Conservation (phyloP, 2,329 filamentous ascomycete species). For the Arthroderma sp. region DNA sequence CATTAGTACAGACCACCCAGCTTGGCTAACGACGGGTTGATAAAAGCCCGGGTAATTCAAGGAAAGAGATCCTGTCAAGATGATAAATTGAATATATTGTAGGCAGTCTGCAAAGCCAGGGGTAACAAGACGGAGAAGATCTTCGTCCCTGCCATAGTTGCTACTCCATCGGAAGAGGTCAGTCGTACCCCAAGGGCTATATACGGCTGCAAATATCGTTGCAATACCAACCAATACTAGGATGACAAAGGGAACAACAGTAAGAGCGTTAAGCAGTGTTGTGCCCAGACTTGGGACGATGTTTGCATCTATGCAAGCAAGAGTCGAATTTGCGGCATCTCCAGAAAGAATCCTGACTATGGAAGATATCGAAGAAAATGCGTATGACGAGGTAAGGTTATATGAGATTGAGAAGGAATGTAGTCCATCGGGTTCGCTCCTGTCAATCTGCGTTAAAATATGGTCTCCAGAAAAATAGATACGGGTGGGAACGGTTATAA, state of each 20-base stretch:
- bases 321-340: slow-evolving; percentile 45
- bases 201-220: slow-evolving; percentile 71
- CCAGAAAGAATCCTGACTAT: slow-evolving; percentile 65
- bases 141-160: slow-evolving; percentile 89
- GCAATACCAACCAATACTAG: slow-evolving; percentile 68
- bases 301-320: slow-evolving; percentile 70
- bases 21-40: slow-evolving; percentile 78
- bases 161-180: slow-evolving; percentile 95
- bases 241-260: slow-evolving; percentile 64
- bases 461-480: background rate
- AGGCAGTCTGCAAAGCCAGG: slow-evolving; percentile 94
- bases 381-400: slow-evolving; percentile 67
- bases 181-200: slow-evolving; percentile 83
- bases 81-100: slow-evolving; percentile 90
- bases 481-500: background rate
- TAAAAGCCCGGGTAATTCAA: slow-evolving; percentile 89
- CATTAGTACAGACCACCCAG: slow-evolving; percentile 76
- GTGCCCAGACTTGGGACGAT: slow-evolving; percentile 71
- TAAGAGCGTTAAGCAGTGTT: slow-evolving; percentile 53
- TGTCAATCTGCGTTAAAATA: slow-evolving; percentile 5
- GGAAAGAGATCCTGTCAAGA: slow-evolving; percentile 73
- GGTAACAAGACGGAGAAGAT: slow-evolving; percentile 80
- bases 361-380: slow-evolving; percentile 68
- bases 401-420: slow-evolving; percentile 62
- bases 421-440: slow-evolving; percentile 39